Percentiles rank a stretch among this genome's conserved stretches.
Conservation (phyloP, 495 filamentous ascomycete genomes). For the Talaromyces liani region DNA sequence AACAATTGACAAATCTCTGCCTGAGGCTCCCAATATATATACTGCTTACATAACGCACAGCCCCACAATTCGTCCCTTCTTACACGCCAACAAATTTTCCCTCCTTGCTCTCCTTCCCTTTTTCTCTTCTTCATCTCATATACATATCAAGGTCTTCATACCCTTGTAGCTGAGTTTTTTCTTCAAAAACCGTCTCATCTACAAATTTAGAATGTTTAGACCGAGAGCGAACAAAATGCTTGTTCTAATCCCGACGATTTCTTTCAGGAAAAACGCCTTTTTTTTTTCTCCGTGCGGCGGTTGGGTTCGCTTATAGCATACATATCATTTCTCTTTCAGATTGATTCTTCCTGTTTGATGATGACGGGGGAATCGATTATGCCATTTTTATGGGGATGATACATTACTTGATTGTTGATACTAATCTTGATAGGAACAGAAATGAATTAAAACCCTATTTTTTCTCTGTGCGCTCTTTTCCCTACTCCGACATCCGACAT, state of each 20-base stretch:
- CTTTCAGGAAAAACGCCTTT: conserved; percentile 14
- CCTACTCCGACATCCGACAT: neutral
- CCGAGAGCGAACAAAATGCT: conserved; percentile 36
- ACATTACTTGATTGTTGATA: neutral
- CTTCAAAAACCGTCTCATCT: conserved; percentile 17
- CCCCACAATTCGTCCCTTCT: neutral
- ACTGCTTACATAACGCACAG: conserved; percentile 1
- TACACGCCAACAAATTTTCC: conserved; percentile 15
- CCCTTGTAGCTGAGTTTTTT: conserved; percentile 24
- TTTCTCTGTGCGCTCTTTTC: neutral
- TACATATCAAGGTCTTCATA: conserved; percentile 35
- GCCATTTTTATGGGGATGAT: neutral
- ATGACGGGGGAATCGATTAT: neutral
- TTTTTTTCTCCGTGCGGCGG: conserved; percentile 20
- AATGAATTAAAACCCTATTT: neutral
- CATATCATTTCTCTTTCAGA: conserved; percentile 19
- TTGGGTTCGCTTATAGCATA: conserved; percentile 47
- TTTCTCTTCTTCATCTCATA: conserved; percentile 21
- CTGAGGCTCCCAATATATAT: neutral
- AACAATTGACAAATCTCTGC: neutral
- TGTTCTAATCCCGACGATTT: conserved; percentile 42
- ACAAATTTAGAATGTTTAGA: conserved; percentile 38
- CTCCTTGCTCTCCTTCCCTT: conserved; percentile 1
- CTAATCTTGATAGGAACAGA: neutral
- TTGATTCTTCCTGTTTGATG: neutral